Base-by-base conservation (phyloP, 2,329 filamentous ascomycete genomes). In the Epichloe bromicola region DNA sequence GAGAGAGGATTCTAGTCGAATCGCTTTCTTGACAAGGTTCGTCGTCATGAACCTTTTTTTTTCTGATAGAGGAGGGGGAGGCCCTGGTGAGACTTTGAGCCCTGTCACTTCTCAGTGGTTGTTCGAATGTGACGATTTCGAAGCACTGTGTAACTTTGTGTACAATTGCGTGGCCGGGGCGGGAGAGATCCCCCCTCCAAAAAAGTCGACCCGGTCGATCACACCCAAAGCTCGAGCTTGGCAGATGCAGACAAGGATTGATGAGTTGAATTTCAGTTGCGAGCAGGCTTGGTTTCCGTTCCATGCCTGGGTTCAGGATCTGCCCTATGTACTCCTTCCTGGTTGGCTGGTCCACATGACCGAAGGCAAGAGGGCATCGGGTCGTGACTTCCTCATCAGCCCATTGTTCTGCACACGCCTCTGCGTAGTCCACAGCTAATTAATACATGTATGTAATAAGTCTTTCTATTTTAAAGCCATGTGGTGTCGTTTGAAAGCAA, bases 101-200 rank as follows among this genome's bases (percentile, higher is more conserved):
- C 26, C 38, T 48, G 46, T 48, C 46, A 48, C 34, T 48, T 48
- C 36, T 48, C 30, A 23, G 46, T 42, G 46, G 46, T 26, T 33
- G 38, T 48, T 39, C 39, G 26, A 48, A 48, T 42, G 23, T 48
- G 46, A 48, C 26, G 46, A 42, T 48, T 42, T 42, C n/a, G 30
- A 48, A 36, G 12, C 38, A 48, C 46, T 48, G 46, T 48, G 46
- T 40, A 37, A 47, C 45, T 42, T 23, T 48, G 46, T 48, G 46
- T 40, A 37, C 30, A 20, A 15, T 23, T 47, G 34, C 20, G 26
- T 38, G 11, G 6, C 26, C 12, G 14, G 46, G 20, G 20, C 26
- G 26, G 38, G 38, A 41, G 36, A 37, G 5, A 40, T 33, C 3
- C n/a, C 38, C 26, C 46, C 38, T 41, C 46, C 36, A 41, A n/a